phyloP scores from a whole-genome alignment of 2,329 filamentous ascomycete species.

The Calcarisporium arbuscula region DNA sequence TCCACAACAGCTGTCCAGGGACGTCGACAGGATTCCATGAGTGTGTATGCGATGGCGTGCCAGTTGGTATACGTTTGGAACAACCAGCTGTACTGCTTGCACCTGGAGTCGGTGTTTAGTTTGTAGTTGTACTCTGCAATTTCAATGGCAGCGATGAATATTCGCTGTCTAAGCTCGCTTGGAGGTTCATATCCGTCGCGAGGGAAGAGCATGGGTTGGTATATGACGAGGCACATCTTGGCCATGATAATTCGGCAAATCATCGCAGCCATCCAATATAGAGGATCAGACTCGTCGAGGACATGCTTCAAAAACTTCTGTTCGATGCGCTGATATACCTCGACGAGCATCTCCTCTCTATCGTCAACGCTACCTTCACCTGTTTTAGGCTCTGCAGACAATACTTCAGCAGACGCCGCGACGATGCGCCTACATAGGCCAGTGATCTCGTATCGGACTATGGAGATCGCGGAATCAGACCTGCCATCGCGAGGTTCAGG shows the following conservation, averaged over 20 bases:
- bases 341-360: conserved; percentile 40
- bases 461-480: conserved; percentile 44
- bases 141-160: conserved; percentile 68
- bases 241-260: conserved; percentile 66
- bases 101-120: conserved; percentile 52
- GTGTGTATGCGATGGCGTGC: conserved; percentile 43
- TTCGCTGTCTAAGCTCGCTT: conserved; percentile 57
- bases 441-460: conserved; percentile 48
- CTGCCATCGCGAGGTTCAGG: conserved; percentile 42
- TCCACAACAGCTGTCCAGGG: conserved; percentile 45
- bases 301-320: conserved; percentile 47
- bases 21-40: conserved; percentile 39
- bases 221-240: conserved; percentile 72
- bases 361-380: conserved; percentile 25
- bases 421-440: conserved; percentile 29
- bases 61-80: conserved; percentile 46
- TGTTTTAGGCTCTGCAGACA: conserved; percentile 21
- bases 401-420: conserved; percentile 25
- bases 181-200: conserved; percentile 50
- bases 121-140: conserved; percentile 64
- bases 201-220: conserved; percentile 64
- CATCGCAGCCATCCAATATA: conserved; percentile 64
- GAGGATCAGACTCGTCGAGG: conserved; percentile 39
- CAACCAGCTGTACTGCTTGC: conserved; percentile 41
- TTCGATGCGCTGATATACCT: conserved; percentile 48